Conservation (phyloP, 2,329 filamentous ascomycete genomes). For the Dactylellina haptotyla region DNA sequence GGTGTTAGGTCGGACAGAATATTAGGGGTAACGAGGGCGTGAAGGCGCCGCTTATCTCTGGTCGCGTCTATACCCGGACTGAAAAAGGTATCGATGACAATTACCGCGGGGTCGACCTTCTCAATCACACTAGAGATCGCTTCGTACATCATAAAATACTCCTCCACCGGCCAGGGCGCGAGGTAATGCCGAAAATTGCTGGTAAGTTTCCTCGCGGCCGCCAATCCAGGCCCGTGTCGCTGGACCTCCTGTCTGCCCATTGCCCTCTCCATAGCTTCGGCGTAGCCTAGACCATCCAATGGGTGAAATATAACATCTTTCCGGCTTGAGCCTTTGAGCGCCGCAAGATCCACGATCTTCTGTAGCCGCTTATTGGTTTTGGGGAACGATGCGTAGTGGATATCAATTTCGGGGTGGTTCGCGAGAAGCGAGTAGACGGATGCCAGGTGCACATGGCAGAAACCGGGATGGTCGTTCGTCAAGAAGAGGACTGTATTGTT, state of each 20-base stretch:
- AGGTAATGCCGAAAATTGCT: slow-evolving; percentile 9
- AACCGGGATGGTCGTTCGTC: neutral
- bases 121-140: slow-evolving; percentile 20
- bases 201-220: neutral
- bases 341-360: neutral
- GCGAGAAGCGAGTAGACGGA: slow-evolving; percentile 1
- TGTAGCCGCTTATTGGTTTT: neutral
- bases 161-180: neutral
- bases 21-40: slow-evolving; percentile 53
- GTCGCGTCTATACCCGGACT: slow-evolving; percentile 54
- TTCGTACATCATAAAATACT: neutral
- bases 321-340: neutral
- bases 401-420: neutral
- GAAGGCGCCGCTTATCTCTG: slow-evolving; percentile 26
- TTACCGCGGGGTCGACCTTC: slow-evolving; percentile 55
- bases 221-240: slow-evolving; percentile 2
- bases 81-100: slow-evolving; percentile 54
- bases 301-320: neutral
- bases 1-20: slow-evolving; percentile 34
- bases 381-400: slow-evolving; percentile 10
- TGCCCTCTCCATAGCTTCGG: neutral
- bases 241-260: neutral
- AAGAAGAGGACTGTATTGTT: slow-evolving; percentile 6
- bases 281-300: neutral
- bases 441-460: slow-evolving; percentile 11